phyloP scores from a whole-genome alignment of 2,329 filamentous ascomycete species.

The Didymosphaeria variabile region DNA sequence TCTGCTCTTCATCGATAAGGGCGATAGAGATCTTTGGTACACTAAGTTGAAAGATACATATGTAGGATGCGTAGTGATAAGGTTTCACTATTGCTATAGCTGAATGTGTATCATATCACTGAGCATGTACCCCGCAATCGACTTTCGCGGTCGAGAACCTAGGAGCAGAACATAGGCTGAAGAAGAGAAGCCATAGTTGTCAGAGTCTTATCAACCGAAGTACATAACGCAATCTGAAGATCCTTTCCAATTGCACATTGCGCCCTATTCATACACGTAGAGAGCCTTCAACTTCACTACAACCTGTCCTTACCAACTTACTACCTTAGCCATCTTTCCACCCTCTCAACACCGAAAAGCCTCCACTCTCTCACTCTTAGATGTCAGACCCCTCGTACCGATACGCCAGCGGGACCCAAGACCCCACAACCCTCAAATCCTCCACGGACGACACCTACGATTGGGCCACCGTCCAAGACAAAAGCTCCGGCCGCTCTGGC shows the following conservation, averaged over 20 bases:
- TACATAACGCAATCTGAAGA: not conserved
- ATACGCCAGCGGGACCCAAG: not conserved
- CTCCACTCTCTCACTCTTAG: not conserved
- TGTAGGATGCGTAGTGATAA: not conserved
- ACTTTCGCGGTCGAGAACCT: conserved; percentile 67
- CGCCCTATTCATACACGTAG: not conserved
- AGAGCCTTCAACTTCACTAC: not conserved
- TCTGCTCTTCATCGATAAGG: not conserved
- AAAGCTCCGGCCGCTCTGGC: not conserved
- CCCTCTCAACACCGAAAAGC: not conserved
- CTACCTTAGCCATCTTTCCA: not conserved
- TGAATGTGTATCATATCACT: not conserved
- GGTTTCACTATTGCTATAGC: not conserved
- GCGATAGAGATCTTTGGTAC: not conserved
- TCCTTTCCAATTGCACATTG: not conserved
- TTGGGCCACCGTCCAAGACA: not conserved
- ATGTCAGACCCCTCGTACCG: not conserved
- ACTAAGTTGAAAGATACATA: not conserved
- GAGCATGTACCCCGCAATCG: not conserved
- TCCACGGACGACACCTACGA: not conserved
- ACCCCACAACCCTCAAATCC: not conserved
- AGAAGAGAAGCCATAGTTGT: not conserved
- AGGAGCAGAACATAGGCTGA: conserved; percentile 60
- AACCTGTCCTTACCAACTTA: not conserved
- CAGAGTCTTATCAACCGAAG: not conserved